phyloP scores from a whole-genome alignment of 345 rosid genomes.

The Excoecaria agallocha region DNA sequence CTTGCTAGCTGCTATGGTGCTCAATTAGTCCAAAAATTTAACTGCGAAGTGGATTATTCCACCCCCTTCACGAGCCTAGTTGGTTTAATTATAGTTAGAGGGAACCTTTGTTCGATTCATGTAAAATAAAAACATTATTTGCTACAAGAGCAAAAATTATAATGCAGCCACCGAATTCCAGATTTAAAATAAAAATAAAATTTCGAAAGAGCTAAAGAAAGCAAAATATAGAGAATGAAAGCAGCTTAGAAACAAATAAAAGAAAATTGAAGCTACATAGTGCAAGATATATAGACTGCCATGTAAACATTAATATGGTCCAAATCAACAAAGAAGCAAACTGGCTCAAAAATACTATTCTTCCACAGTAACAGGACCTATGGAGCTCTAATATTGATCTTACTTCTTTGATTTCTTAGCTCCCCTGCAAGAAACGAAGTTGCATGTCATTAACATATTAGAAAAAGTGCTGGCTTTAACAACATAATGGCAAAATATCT shows the following conservation, averaged over 20 bases:
- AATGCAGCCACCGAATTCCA: background rate
- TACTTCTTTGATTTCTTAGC: conserved; percentile 27
- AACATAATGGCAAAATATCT: background rate
- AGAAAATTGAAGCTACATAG: background rate
- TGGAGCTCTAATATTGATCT: background rate
- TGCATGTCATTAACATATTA: background rate
- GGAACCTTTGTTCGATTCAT: too few species aligned
- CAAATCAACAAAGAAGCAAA: background rate
- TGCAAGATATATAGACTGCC: background rate
- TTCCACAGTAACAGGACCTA: conserved; percentile 1
- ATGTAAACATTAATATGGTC: conserved; percentile 8
- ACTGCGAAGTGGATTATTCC: too few species aligned
- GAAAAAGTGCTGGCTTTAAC: background rate
- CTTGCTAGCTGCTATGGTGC: too few species aligned
- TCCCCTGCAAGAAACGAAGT: conserved; percentile 5
- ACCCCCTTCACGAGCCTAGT: too few species aligned
- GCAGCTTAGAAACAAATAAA: background rate
- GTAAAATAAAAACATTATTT: too few species aligned
- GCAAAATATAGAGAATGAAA: background rate
- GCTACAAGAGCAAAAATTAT: too few species aligned
- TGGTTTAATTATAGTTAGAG: too few species aligned
- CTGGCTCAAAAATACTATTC: conserved; percentile 9
- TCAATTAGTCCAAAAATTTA: too few species aligned
- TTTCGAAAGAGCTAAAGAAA: background rate
- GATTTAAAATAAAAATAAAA: background rate